Evolutionary conservation across 345 rosid genomes (phyloP).

Genomic region (Melaleuca alternifolia): DNA sequence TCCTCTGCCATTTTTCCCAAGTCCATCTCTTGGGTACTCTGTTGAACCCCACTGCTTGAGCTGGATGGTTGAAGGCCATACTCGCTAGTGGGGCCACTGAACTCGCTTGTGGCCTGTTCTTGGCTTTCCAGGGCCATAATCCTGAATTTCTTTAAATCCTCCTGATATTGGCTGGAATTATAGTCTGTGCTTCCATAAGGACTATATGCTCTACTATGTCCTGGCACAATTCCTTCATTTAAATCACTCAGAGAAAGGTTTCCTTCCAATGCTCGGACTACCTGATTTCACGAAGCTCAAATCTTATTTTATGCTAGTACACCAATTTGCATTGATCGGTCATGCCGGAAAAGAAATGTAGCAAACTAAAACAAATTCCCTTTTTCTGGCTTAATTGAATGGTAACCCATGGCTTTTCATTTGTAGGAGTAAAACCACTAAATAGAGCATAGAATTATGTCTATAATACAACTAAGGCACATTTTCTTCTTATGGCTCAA

Average conservation of each 20-base stretch:
- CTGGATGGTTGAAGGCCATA: conserved; percentile 36
- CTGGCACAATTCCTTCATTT: conserved; percentile 44
- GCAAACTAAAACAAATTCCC: neutral
- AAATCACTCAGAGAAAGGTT: conserved; percentile 52
- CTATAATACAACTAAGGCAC: neutral
- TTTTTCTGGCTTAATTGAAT: neutral
- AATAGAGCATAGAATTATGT: neutral
- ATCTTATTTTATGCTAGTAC: neutral
- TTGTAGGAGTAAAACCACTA: neutral
- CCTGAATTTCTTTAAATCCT: conserved; percentile 60
- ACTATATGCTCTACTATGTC: conserved; percentile 30
- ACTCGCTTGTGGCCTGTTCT: conserved; percentile 42
- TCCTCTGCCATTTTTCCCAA: conserved; percentile 12
- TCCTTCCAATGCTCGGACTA: conserved; percentile 80
- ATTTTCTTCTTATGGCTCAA: neutral
- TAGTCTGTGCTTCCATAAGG: conserved; percentile 55
- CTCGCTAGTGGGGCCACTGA: conserved; percentile 46
- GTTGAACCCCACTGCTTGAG: conserved; percentile 55
- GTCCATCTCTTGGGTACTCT: conserved; percentile 36
- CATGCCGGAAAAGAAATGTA: neutral
- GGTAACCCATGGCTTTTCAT: neutral
- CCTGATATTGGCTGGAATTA: conserved; percentile 46
- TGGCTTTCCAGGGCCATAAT: conserved; percentile 58
- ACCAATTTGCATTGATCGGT: neutral
- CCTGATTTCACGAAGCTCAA: conserved; percentile 13